phyloP scores from a whole-genome alignment of 2,329 filamentous ascomycete species.

The Fusarium torreyae region DNA sequence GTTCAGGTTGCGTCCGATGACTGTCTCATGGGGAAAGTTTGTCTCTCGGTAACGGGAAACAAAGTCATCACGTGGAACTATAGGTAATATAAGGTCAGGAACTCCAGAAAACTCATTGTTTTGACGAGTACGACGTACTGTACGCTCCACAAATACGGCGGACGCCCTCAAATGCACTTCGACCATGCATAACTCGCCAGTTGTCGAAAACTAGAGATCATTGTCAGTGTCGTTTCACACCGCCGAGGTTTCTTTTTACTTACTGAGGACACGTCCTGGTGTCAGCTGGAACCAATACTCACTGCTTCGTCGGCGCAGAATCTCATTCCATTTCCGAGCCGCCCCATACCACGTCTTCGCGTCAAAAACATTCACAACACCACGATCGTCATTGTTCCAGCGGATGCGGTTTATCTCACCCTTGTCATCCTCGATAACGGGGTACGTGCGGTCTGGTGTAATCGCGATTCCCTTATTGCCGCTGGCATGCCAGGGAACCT shows the following conservation, averaged over 20 bases:
- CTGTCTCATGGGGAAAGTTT: slow-evolving; percentile 69
- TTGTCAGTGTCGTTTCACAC: slow-evolving; percentile 29
- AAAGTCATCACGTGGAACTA: slow-evolving; percentile 86
- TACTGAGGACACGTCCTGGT: slow-evolving; percentile 84
- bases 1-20: slow-evolving; percentile 58
- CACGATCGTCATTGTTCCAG: slow-evolving; percentile 95
- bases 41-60: slow-evolving; percentile 82
- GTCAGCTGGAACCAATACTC: slow-evolving; percentile 86
- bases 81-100: slow-evolving; percentile 16
- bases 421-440: slow-evolving; percentile 77
- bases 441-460: slow-evolving; percentile 77
- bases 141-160: slow-evolving; percentile 93
- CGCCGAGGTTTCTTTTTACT: slow-evolving; percentile 51
- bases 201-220: slow-evolving; percentile 85
- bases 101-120: neutral
- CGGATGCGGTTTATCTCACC: slow-evolving; percentile 72
- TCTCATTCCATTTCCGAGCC: slow-evolving; percentile 79
- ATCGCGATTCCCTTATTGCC: slow-evolving; percentile 90
- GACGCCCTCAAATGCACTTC: slow-evolving; percentile 85
- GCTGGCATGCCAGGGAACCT: slow-evolving; percentile 86
- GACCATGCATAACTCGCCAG: slow-evolving; percentile 92
- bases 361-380: slow-evolving; percentile 64
- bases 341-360: slow-evolving; percentile 82
- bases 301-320: slow-evolving; percentile 75
- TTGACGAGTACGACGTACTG: slow-evolving; percentile 68